These are phyloP conservation scores for Penicillium palitans DNA, from an alignment of 2,329 filamentous ascomycete genomes.

Conservation along the genomic window DNA sequence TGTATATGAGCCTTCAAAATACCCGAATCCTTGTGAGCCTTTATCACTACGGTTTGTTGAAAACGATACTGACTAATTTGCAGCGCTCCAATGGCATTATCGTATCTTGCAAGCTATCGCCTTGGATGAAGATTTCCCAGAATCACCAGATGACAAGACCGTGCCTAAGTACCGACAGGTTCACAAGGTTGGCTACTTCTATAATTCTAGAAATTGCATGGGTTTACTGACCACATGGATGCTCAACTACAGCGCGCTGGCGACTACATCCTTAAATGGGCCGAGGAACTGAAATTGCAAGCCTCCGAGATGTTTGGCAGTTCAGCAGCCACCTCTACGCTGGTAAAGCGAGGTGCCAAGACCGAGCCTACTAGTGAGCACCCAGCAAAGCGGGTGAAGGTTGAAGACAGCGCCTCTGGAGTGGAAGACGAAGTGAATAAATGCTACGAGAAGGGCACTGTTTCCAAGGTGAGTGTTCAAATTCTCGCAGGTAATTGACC, in stretches of 20 bases:
- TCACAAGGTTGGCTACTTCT: conserved; percentile 59
- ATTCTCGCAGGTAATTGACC: background rate
- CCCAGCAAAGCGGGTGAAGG: conserved; percentile 51
- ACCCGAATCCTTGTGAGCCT: conserved; percentile 71
- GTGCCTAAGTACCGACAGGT: conserved; percentile 84
- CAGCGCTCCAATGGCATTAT: conserved; percentile 92
- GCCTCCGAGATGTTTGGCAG: conserved; percentile 45
- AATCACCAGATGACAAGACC: conserved; percentile 73
- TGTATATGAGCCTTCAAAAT: conserved; percentile 78
- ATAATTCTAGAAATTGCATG: too few species aligned
- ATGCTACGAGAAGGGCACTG: conserved; percentile 44
- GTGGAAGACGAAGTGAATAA: conserved; percentile 43
- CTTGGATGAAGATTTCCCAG: conserved; percentile 85
- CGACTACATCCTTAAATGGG: conserved; percentile 75
- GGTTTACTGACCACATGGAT: conserved; percentile 1
- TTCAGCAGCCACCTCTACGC: conserved; percentile 43
- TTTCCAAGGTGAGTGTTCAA: conserved; percentile 42
- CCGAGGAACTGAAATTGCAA: conserved; percentile 64
- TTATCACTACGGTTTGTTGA: background rate
- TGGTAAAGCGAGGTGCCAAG: conserved; percentile 49
- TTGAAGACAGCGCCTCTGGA: conserved; percentile 29
- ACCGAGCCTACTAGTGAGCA: conserved; percentile 29
- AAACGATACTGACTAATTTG: background rate
- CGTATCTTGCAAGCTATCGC: conserved; percentile 88
- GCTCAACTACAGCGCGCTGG: conserved; percentile 62